phyloP scores from a whole-genome alignment of 257 asterid species.

The Lantana camara region DNA sequence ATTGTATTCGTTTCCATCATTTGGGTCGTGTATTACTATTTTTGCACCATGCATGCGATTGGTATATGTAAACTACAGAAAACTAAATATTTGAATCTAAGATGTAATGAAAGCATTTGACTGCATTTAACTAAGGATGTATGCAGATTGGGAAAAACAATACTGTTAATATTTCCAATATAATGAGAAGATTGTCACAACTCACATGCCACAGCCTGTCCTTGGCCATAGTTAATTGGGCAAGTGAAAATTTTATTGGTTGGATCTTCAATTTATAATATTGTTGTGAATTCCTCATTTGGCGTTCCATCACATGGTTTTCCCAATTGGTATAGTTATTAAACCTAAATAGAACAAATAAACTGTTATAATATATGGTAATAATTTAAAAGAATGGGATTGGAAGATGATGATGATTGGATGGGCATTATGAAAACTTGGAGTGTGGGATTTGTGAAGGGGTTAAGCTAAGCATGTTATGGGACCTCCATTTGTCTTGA shows the following conservation, averaged over 20 bases:
- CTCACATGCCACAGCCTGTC: slow-evolving; percentile 37
- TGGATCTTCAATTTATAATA: too few species aligned
- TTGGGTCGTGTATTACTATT: too few species aligned
- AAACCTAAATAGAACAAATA: not conserved
- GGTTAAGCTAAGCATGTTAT: too few species aligned
- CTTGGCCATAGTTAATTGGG: not conserved
- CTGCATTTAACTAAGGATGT: not conserved
- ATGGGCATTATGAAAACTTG: slow-evolving; percentile 33
- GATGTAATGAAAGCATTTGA: too few species aligned
- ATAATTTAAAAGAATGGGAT: slow-evolving; percentile 21
- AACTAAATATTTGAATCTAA: too few species aligned
- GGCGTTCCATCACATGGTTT: slow-evolving; percentile 52
- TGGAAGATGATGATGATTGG: slow-evolving; percentile 5
- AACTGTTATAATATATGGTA: not conserved
- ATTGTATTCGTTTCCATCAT: too few species aligned
- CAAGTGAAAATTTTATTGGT: too few species aligned
- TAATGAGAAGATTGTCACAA: slow-evolving; percentile 20
- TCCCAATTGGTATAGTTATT: not conserved
- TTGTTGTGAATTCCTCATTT: slow-evolving; percentile 29
- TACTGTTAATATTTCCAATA: not conserved
- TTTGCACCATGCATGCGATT: too few species aligned
- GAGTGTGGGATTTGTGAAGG: slow-evolving; percentile 36
- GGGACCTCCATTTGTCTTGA: slow-evolving; percentile 34
- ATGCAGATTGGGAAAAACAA: not conserved
- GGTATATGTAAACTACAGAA: too few species aligned